These are phyloP conservation scores for Limnanthes douglasii DNA, from an alignment of 345 rosid species.

Conservation along the genomic window DNA sequence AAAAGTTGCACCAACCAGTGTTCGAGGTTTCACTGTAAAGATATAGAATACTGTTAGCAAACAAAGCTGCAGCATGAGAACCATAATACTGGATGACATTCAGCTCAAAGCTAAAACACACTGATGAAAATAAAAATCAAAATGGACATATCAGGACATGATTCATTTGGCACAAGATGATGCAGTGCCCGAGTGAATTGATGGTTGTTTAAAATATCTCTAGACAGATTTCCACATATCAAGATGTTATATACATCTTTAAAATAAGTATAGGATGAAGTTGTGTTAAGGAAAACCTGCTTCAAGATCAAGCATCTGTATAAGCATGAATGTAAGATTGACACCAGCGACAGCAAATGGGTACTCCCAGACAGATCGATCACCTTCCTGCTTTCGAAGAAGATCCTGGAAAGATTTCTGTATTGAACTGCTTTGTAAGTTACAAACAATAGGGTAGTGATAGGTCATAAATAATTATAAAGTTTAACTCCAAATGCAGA, in stretches of 20 bases:
- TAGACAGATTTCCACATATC: too few species aligned
- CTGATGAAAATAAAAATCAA: too few species aligned
- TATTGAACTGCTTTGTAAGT: constrained; percentile 5
- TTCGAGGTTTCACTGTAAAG: constrained; percentile 72
- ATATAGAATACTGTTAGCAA: constrained; percentile 14
- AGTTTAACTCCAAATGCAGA: background rate
- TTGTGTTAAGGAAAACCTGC: constrained; percentile 35
- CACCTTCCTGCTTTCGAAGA: constrained; percentile 84
- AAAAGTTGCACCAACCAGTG: constrained; percentile 72
- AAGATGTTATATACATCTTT: background rate
- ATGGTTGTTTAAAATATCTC: too few species aligned
- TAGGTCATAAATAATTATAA: too few species aligned
- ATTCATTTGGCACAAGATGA: too few species aligned
- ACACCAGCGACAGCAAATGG: constrained; percentile 99
- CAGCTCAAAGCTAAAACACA: too few species aligned
- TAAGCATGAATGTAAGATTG: constrained; percentile 95
- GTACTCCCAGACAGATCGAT: constrained; percentile 95
- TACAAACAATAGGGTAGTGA: too few species aligned
- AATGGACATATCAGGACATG: too few species aligned
- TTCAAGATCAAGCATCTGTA: constrained; percentile 99
- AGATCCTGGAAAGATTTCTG: constrained; percentile 93
- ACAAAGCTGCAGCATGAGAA: too few species aligned
- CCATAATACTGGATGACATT: too few species aligned
- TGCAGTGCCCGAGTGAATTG: too few species aligned
- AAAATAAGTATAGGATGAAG: background rate